Conservation (phyloP, 1,284 basidiomycete species). For the Leccinum griseonigrum region DNA sequence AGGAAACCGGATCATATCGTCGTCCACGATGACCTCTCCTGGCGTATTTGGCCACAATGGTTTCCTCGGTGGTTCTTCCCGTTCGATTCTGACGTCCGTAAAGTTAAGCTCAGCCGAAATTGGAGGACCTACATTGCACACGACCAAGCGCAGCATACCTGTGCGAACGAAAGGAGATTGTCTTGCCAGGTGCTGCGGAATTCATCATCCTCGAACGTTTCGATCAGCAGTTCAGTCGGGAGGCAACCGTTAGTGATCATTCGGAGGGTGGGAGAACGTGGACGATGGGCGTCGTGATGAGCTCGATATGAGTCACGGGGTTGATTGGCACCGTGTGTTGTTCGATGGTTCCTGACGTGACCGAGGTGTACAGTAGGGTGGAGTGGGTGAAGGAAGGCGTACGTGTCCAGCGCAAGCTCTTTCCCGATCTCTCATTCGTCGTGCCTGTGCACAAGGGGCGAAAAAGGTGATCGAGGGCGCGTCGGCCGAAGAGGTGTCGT, state of each 20-base stretch:
- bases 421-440: slow-evolving; percentile 74
- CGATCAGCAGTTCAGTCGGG: slow-evolving; percentile 24
- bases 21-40: no score
- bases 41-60: no score
- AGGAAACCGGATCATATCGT: no score
- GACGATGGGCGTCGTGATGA: slow-evolving; percentile 22
- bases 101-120: slow-evolving; percentile 11
- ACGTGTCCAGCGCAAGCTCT: slow-evolving; percentile 51
- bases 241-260: slow-evolving; percentile 12
- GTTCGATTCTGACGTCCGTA: no score
- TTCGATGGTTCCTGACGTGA: slow-evolving; percentile 2
- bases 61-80: no score
- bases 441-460: slow-evolving; percentile 86
- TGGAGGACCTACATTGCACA: slow-evolving; percentile 25
- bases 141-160: slow-evolving; percentile 24
- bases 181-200: slow-evolving; percentile 19
- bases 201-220: slow-evolving; percentile 20
- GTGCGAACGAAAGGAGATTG: slow-evolving; percentile 26
- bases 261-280: slow-evolving; percentile 16
- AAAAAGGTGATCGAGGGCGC: slow-evolving; percentile 92
- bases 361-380: slow-evolving; percentile 18
- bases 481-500: slow-evolving; percentile 87
- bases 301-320: slow-evolving; percentile 19
- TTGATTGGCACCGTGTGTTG: slow-evolving; percentile 4
- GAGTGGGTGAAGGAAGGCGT: slow-evolving; percentile 21